A percentile compares a stretch with the other conserved stretches of the same genome.
These are phyloP conservation scores for Basidiobolus meristosporus DNA, from an alignment of 371 early-diverging fungal species.

Conservation along the genomic window DNA sequence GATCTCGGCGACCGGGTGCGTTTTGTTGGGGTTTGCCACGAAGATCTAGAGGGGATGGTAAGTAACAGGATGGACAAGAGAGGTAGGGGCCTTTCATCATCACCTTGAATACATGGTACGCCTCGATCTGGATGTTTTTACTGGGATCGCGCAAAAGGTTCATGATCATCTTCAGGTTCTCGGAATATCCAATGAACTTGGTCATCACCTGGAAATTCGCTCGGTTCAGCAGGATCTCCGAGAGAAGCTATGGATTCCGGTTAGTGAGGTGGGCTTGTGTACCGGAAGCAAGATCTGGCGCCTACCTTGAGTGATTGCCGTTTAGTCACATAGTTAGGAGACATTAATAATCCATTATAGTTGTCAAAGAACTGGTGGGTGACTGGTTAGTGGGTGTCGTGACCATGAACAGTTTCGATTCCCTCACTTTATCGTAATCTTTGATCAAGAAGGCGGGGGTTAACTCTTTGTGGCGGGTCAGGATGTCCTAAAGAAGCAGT, in stretches of 20 bases:
- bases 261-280: no score
- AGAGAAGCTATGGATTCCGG: neutral
- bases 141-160: neutral
- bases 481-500: neutral
- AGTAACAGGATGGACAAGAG: neutral
- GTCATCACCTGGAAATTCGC: conserved; percentile 1
- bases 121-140: conserved; percentile 1
- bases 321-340: neutral
- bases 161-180: conserved; percentile 1
- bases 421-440: neutral
- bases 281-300: no score
- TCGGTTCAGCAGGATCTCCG: neutral
- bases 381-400: neutral
- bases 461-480: conserved; percentile 1
- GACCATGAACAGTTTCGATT: no score
- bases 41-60: neutral
- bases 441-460: neutral
- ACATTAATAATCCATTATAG: neutral
- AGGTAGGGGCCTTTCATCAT: no score
- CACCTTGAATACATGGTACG: conserved; percentile 2
- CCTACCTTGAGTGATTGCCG: conserved; percentile 1
- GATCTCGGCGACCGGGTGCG: neutral
- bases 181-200: neutral
- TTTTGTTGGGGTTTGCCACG: conserved; percentile 2
- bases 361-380: neutral